Conservation (phyloP, 164 flowering plant species). For the Platanus orientalis region DNA sequence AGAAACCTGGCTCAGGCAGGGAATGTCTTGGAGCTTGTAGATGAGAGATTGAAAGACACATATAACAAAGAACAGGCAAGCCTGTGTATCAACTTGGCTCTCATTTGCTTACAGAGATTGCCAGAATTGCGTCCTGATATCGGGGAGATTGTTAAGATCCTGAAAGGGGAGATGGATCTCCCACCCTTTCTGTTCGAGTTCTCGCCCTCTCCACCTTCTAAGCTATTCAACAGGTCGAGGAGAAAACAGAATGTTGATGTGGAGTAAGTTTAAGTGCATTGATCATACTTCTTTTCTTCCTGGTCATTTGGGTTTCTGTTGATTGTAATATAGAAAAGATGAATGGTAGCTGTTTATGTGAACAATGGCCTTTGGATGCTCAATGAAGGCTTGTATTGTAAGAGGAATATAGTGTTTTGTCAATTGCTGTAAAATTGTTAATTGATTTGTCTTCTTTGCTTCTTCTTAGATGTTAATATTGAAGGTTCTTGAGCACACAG, state of each 20-base stretch:
- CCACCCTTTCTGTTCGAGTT: constrained; percentile 72
- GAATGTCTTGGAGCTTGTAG: constrained; percentile 73
- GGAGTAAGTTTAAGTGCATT: constrained; percentile 29
- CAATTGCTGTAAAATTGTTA: neutral
- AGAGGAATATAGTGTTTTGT: neutral
- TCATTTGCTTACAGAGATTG: constrained; percentile 78
- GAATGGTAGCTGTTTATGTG: neutral
- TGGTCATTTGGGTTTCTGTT: neutral
- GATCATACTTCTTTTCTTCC: neutral
- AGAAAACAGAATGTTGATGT: constrained; percentile 40
- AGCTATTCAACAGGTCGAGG: constrained; percentile 50
- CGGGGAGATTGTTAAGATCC: constrained; percentile 69
- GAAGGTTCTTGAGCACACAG: neutral
- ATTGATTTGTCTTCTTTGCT: neutral
- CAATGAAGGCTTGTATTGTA: neutral
- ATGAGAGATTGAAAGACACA: constrained; percentile 56
- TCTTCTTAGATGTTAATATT: neutral
- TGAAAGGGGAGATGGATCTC: constrained; percentile 85
- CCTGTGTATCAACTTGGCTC: constrained; percentile 78
- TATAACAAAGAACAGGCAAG: constrained; percentile 66
- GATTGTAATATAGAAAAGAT: neutral
- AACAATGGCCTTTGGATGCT: neutral
- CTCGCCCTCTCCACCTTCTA: constrained; percentile 87
- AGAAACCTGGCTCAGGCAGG: constrained; percentile 75
- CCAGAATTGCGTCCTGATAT: constrained; percentile 91